These are phyloP conservation scores for Penicillium atrosanguineum DNA, from an alignment of 495 filamentous ascomycete species.

Conservation along the genomic window DNA sequence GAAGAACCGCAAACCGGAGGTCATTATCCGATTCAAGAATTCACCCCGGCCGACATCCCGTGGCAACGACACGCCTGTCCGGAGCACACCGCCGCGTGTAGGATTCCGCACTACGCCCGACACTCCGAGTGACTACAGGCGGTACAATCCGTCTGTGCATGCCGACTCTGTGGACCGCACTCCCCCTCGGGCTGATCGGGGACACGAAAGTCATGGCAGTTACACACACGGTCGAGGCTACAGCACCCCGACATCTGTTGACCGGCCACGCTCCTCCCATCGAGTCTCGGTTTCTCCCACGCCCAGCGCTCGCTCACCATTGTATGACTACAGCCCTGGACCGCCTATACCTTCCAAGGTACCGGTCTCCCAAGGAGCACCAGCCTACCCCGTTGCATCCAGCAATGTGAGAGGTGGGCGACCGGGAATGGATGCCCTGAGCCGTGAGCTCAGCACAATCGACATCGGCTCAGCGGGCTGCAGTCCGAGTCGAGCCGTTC, in stretches of 20 bases:
- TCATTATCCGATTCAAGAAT: conserved; percentile 52
- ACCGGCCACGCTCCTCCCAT: conserved; percentile 26
- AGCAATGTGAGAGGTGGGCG: conserved; percentile 23
- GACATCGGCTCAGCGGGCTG: conserved; percentile 64
- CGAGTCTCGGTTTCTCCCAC: conserved; percentile 35
- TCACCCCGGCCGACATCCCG: conserved; percentile 33
- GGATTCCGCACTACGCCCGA: conserved; percentile 22
- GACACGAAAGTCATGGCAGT: conserved; percentile 21
- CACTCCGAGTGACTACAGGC: conserved; percentile 12
- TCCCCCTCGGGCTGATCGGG: conserved; percentile 21
- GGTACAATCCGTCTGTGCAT: conserved; percentile 19
- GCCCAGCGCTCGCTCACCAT: conserved; percentile 29
- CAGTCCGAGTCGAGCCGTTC: conserved; percentile 28
- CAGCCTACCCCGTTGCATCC: conserved; percentile 27
- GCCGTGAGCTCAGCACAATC: conserved; percentile 77
- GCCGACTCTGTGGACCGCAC: conserved; percentile 20
- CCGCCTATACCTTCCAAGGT: conserved; percentile 78
- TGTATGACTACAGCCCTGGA: conserved; percentile 35
- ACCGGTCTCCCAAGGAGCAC: conserved; percentile 49
- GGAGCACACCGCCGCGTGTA: conserved; percentile 18
- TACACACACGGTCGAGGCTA: conserved; percentile 24
- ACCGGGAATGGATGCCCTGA: conserved; percentile 60
- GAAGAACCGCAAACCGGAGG: conserved; percentile 61
- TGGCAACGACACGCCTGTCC: conserved; percentile 19
- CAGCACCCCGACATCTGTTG: conserved; percentile 22